Percentiles rank a stretch among this genome's conserved stretches.
These are phyloP conservation scores for Chlorella sp. DNA, from an alignment of 139 green algal genomes.

Conservation along the genomic window DNA sequence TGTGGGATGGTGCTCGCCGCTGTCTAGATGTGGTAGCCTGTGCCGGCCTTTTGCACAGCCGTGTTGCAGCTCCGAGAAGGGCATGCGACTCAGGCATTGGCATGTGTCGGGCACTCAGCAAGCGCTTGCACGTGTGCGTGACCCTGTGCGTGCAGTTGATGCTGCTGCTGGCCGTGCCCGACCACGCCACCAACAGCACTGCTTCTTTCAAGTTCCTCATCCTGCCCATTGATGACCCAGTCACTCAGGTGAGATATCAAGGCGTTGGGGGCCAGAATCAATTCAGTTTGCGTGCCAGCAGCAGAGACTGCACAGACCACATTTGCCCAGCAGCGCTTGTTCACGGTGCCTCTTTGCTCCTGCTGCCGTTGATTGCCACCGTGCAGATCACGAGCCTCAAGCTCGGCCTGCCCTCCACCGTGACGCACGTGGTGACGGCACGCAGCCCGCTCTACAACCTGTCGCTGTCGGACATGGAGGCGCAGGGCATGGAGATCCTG, in stretches of 20 bases:
- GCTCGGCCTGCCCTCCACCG: conserved; percentile 51
- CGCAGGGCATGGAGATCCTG: conserved; percentile 10
- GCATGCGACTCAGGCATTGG: background rate
- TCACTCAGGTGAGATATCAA: conserved; percentile 5
- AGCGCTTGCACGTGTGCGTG: background rate
- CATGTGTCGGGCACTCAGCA: background rate
- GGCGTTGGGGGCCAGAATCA: background rate
- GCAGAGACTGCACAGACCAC: background rate
- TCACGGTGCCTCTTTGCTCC: background rate
- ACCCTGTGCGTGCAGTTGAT: conserved; percentile 6
- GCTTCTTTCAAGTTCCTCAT: conserved; percentile 11
- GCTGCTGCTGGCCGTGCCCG: conserved; percentile 21
- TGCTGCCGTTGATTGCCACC: background rate
- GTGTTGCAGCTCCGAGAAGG: background rate
- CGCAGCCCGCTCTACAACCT: conserved; percentile 33
- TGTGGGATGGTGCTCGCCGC: background rate
- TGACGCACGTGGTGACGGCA: conserved; percentile 43
- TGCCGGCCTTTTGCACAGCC: background rate
- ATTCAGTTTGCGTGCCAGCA: background rate
- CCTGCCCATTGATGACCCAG: conserved; percentile 20
- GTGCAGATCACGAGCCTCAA: conserved; percentile 30
- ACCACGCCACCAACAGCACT: background rate
- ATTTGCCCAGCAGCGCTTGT: background rate
- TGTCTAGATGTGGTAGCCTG: background rate
- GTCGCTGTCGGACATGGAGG: conserved; percentile 26